A percentile compares a stretch with the other conserved stretches of the same genome.
phyloP scores from a whole-genome alignment of 306 rosid species.

The Myrica gale region DNA sequence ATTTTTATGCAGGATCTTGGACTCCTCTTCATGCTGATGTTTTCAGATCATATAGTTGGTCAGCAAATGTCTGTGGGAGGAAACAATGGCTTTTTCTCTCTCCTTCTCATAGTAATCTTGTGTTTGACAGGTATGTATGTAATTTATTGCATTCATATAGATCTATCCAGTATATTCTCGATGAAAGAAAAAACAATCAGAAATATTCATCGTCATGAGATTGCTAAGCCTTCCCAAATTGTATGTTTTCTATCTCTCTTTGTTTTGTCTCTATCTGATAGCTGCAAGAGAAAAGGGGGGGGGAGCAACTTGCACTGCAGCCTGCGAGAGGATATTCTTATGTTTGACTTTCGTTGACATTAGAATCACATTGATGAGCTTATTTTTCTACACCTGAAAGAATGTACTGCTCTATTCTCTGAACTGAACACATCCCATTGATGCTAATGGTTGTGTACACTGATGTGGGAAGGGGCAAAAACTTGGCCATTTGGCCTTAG shows the following conservation, averaged over 20 bases:
- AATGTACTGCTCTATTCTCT: background rate
- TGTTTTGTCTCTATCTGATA: background rate
- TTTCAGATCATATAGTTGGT: slow-evolving; percentile 97
- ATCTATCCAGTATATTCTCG: background rate
- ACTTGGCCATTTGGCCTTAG: background rate
- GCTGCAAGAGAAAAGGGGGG: no score
- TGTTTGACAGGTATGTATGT: slow-evolving; percentile 71
- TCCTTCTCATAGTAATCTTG: slow-evolving; percentile 75
- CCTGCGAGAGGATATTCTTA: background rate
- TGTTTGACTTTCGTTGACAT: background rate
- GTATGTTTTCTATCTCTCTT: background rate
- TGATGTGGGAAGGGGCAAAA: background rate
- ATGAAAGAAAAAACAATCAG: background rate
- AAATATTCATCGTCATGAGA: background rate
- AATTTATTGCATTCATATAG: slow-evolving; percentile 15
- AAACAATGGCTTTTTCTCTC: slow-evolving; percentile 84
- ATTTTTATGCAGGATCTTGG: slow-evolving; percentile 77
- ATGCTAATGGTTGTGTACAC: background rate
- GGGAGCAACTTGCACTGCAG: no score
- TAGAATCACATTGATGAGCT: background rate
- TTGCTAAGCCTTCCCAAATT: background rate
- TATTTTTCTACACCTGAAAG: background rate
- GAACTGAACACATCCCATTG: background rate
- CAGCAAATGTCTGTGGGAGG: slow-evolving; percentile 86
- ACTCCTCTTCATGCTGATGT: slow-evolving; percentile 98